Base-by-base conservation (phyloP, 306 rosid genomes). In the Glycine latifolia region DNA sequence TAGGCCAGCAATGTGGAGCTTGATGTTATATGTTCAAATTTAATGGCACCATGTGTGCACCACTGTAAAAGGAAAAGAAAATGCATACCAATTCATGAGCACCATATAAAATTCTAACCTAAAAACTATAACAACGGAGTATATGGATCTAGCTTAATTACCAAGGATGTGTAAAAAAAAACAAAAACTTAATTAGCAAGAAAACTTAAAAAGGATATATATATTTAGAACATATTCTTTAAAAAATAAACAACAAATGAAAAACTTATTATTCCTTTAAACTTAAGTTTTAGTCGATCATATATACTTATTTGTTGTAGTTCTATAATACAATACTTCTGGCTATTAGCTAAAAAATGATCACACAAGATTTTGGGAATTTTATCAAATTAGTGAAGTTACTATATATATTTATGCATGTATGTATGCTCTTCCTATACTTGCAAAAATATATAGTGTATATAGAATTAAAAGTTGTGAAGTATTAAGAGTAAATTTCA, bases 11-110 rank as follows among this genome's bases (percentile, higher is more conserved):
- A 10, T 39, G 66, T 31, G 48, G 10, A 37, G 52, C 52, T 55
- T 73, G 49, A 73, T 75, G 47, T 20, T 11, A 59, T 75, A 3
- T 41, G 35, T 10, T 75, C 41, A 39, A 74, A 16, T 56, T 58
- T 16, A 41, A 6, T 58, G 8, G n/a, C 15, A 2, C 35, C 5
- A 11, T 26, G 55, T 16, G 15, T 47, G 63, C 56, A 13, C 13
- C 7, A 10, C 17, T 17, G 2, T n/a, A 44, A 67, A 17, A n/a
- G 16, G 4, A 9, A 1, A 10, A 35, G 8, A 8, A 43, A 44
- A 44, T 2, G 10, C 15, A 53, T 5, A 13, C 14, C 14, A 54
- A 39, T 54, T n/a, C 3, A n/a, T 37, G 8, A 53, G 65, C 63
- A 53, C 65, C 10, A 52, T 71, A 3, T 50, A 52, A 53, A 72